Evolutionary conservation across 1,284 basidiomycete species (phyloP), one percentile per base, ranked within the genome.

Genomic region (Cutaneotrichosporon cavernicola): DNA sequence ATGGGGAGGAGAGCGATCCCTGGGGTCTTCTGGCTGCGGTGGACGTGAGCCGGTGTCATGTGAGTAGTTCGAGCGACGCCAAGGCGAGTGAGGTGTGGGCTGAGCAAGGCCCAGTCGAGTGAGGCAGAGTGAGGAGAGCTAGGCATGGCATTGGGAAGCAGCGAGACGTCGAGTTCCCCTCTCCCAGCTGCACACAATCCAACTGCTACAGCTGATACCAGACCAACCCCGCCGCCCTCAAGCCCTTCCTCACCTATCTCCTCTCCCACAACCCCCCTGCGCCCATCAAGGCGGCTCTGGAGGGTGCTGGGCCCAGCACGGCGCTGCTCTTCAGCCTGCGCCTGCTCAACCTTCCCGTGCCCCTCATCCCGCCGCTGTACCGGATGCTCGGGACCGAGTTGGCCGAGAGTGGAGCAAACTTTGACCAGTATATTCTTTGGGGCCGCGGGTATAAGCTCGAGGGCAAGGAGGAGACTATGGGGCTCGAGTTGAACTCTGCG

Each of bases 261-360:
- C 80, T 88, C 51, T 80, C 84, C 14, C 76, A 72, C 8, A 61
- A 80, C 5, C 68, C 79, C 6, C 82, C 88, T 65, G 72, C 83
- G 5, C 76, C 81, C 30, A 58, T 79, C 26, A 57, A 65, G 58
- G n/a, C 70, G 58, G 53, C 74, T 38, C 69, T 76, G 59, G 69
- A 73, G 53, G 66, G 65, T 31, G 21, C 22, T 9, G 58, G 58
- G 1, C 73, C 72, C 21, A 57, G 70, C 69, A 83, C 77, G 14
- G 93, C 91, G 0, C 83, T 95, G 22, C 84, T 96, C 14, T 83
- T 97, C 70, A 90, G 88, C 65, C 91, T 96, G 75, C 85, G 94
- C 1, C 83, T 97, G 62, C 85, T 95, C 72, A 97, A 97, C 77
- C 92, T 97, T 86, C 94, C 94, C 0, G 88, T 92, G 5, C 90